Evolutionary conservation across 768 basidiomycete species (phyloP).

Genomic region (Russula emetica): DNA sequence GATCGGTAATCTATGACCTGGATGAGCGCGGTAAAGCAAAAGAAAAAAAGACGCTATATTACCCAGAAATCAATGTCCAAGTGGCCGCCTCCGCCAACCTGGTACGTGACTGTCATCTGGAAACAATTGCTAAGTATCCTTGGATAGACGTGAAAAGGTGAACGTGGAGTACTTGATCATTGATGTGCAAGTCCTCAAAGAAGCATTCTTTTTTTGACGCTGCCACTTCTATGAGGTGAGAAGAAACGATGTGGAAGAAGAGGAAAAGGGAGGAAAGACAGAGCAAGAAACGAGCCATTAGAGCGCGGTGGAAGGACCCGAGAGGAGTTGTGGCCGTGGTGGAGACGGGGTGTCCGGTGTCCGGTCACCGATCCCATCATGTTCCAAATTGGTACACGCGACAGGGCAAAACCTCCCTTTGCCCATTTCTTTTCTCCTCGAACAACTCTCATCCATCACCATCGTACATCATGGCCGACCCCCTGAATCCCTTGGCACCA

Average conservation of each 20-base stretch:
- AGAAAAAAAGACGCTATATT: slow-evolving; percentile 23
- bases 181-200: slow-evolving; percentile 88
- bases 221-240: slow-evolving; percentile 69
- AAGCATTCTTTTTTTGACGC: slow-evolving; percentile 90
- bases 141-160: background rate
- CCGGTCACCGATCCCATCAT: slow-evolving; percentile 14
- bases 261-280: slow-evolving; percentile 40
- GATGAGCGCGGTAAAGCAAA: background rate
- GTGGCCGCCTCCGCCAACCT: slow-evolving; percentile 96
- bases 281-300: slow-evolving; percentile 42
- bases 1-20: slow-evolving; percentile 70
- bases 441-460: slow-evolving; percentile 20
- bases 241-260: slow-evolving; percentile 39
- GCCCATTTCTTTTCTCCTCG: slow-evolving; percentile 23
- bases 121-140: background rate
- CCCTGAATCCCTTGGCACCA: slow-evolving; percentile 58
- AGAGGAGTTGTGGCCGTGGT: background rate
- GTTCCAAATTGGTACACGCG: slow-evolving; percentile 30
- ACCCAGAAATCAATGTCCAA: slow-evolving; percentile 99
- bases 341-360: slow-evolving; percentile 15
- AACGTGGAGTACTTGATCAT: slow-evolving; percentile 71
- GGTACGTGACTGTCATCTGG: slow-evolving; percentile 99
- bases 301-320: slow-evolving; percentile 6
- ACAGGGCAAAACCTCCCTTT: slow-evolving; percentile 22
- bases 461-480: slow-evolving; percentile 26